phyloP scores from a whole-genome alignment of 345 rosid species.

The Rubroshorea leprosula region DNA sequence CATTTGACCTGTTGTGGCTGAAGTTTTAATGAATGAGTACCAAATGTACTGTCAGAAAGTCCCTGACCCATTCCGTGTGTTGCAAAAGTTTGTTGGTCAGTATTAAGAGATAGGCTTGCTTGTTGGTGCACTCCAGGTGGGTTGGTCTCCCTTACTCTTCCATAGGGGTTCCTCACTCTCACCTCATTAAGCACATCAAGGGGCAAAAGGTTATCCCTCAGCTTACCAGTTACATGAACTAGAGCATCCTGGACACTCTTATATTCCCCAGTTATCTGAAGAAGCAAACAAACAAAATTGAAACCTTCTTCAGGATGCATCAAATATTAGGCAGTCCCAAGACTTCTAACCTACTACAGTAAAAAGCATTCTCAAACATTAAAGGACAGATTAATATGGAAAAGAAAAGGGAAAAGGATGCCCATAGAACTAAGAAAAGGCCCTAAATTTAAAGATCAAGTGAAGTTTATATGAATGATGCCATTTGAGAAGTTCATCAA shows the following conservation, averaged over 20 bases:
- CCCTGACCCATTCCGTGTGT: slow-evolving; percentile 9
- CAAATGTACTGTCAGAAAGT: slow-evolving; percentile 1
- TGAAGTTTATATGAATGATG: too few relatives aligned
- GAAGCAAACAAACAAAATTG: slow-evolving; percentile 8
- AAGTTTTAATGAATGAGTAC: slow-evolving; percentile 12
- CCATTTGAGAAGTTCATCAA: too few relatives aligned
- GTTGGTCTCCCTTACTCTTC: slow-evolving; percentile 19
- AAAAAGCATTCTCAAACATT: too few relatives aligned
- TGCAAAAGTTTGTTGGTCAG: slow-evolving; percentile 11
- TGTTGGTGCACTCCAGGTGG: slow-evolving; percentile 14
- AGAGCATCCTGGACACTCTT: slow-evolving; percentile 37
- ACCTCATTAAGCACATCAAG: slow-evolving; percentile 29
- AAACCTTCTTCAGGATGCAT: slow-evolving; percentile 1
- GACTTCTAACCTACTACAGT: too few relatives aligned
- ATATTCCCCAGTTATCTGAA: slow-evolving; percentile 42
- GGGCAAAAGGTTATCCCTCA: slow-evolving; percentile 34
- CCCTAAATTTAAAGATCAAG: not conserved
- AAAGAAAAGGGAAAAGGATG: not conserved
- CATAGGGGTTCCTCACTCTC: slow-evolving; percentile 20
- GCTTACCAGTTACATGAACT: slow-evolving; percentile 29
- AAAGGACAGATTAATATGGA: not conserved
- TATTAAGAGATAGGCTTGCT: slow-evolving; percentile 1
- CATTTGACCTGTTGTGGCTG: slow-evolving; percentile 31
- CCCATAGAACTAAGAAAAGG: not conserved
- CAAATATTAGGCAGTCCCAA: not conserved